These are phyloP conservation scores for Novymonas esmeraldas DNA, from an alignment of 208 protist genomes.

Conservation along the genomic window DNA sequence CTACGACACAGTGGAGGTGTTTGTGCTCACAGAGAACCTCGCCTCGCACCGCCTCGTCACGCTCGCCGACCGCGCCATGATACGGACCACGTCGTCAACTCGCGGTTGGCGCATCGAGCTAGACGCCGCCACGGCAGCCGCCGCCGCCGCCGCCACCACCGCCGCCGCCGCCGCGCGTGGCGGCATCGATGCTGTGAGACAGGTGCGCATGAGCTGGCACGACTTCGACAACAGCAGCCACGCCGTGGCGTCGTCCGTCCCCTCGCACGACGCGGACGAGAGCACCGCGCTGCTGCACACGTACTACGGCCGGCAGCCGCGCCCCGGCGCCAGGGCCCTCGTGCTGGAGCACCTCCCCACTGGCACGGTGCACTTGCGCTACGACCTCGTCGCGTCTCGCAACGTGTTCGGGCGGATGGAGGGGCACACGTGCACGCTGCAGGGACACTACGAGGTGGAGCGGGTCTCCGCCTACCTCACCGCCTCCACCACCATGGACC, in stretches of 20 bases:
- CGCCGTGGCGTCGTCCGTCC: not conserved
- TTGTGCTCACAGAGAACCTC: constrained; percentile 85
- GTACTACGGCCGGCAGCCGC: constrained; percentile 44
- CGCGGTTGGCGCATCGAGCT: constrained; percentile 60
- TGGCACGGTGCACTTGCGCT: constrained; percentile 61
- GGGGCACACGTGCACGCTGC: constrained; percentile 49
- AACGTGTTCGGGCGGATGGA: constrained; percentile 78
- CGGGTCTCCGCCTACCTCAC: constrained; percentile 82
- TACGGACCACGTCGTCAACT: constrained; percentile 72
- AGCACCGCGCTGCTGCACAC: constrained; percentile 25
- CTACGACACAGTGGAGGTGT: constrained; percentile 69
- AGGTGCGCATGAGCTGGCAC: constrained; percentile 23
- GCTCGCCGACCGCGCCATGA: constrained; percentile 56
- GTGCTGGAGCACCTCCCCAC: constrained; percentile 57
- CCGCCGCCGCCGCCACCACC: not conserved
- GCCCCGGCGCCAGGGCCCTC: constrained; percentile 45
- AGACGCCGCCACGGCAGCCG: not conserved
- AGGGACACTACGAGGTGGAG: constrained; percentile 60
- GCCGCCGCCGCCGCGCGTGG: not conserved
- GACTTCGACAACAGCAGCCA: constrained; percentile 37
- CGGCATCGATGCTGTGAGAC: not conserved
- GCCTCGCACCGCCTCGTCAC: constrained; percentile 68
- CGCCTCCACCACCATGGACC: constrained; percentile 65
- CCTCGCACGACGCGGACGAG: not conserved
- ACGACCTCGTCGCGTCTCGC: constrained; percentile 72